A percentile compares a stretch with the other conserved stretches of the same genome.
Evolutionary conservation across 331 rosid genomes (phyloP).

Genomic region (Telfairia occidentalis): DNA sequence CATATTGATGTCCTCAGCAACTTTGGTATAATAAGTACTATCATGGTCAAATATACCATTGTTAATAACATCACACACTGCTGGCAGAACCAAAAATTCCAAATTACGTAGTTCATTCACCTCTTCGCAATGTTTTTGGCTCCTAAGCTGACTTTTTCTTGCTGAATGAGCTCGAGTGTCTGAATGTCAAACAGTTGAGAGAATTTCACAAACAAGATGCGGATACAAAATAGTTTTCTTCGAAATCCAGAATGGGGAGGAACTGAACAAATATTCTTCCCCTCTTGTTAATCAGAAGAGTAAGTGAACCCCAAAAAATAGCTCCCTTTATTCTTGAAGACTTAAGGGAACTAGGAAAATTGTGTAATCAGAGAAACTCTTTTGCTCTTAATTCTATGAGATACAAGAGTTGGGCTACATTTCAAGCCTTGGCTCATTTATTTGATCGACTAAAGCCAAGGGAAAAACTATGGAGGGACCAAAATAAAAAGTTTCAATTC

Average conservation of each 20-base stretch:
- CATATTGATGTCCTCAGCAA: conserved; percentile 34
- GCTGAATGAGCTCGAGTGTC: conserved; percentile 66
- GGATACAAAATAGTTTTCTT: background rate
- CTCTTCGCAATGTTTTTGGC: conserved; percentile 53
- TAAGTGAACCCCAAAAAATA: background rate
- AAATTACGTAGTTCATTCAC: conserved; percentile 26
- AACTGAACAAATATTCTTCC: background rate
- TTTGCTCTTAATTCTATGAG: background rate
- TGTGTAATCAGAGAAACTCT: background rate
- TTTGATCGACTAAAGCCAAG: background rate
- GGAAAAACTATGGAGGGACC: background rate
- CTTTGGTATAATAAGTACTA: conserved; percentile 51
- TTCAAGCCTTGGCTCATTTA: background rate
- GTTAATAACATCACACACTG: conserved; percentile 9
- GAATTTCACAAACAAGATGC: background rate
- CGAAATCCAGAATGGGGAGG: background rate
- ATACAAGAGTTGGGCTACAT: background rate
- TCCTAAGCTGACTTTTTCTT: conserved; percentile 53
- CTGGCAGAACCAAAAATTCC: conserved; percentile 6
- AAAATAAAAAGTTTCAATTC: background rate
- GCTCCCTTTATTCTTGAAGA: background rate
- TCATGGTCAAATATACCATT: conserved; percentile 18
- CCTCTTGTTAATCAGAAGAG: background rate
- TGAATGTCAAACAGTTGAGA: conserved; percentile 23
- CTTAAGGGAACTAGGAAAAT: background rate